Evolutionary conservation across 2,329 filamentous ascomycete genomes (phyloP).

Genomic region (Didymella lethalis): DNA sequence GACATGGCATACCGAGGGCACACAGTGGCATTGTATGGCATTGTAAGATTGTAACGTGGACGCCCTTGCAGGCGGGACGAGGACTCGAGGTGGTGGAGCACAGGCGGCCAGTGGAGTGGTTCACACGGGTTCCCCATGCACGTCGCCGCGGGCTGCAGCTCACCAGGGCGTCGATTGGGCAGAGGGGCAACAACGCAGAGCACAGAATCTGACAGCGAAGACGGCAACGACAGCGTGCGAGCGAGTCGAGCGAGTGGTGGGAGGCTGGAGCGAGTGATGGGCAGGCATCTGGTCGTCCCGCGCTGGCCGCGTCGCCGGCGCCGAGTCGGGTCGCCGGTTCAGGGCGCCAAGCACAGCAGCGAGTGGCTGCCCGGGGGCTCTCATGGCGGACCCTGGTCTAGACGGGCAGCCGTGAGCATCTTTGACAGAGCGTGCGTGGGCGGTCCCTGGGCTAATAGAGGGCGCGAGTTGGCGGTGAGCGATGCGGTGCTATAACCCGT

Average conservation of each 20-base stretch:
- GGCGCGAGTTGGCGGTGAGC: constrained; percentile 22
- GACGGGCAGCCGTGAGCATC: constrained; percentile 16
- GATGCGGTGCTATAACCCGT: constrained; percentile 16
- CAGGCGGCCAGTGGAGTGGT: constrained; percentile 11
- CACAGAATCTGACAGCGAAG: constrained; percentile 25
- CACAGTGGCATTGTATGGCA: constrained; percentile 3
- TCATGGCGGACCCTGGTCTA: constrained; percentile 22
- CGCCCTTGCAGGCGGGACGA: constrained; percentile 14
- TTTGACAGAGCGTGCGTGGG: constrained; percentile 12
- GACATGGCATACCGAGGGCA: constrained; percentile 4
- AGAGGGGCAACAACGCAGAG: constrained; percentile 6
- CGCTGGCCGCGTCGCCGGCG: constrained; percentile 3
- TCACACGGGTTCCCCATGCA: constrained; percentile 5
- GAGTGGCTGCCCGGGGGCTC: constrained; percentile 11
- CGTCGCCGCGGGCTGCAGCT: not conserved
- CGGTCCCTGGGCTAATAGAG: constrained; percentile 11
- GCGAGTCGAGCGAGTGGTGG: too few species aligned
- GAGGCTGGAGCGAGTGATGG: not conserved
- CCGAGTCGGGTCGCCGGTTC: constrained; percentile 14
- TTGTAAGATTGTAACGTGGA: not conserved
- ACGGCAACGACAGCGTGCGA: not conserved
- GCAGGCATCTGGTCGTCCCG: not conserved
- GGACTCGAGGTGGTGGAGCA: constrained; percentile 8
- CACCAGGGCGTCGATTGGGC: constrained; percentile 17
- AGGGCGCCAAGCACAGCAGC: constrained; percentile 2